A percentile compares a stretch with the other conserved stretches of the same genome.
Evolutionary conservation across 75 land plant genomes (phyloP).

Genomic region (Picea sitchensis): DNA sequence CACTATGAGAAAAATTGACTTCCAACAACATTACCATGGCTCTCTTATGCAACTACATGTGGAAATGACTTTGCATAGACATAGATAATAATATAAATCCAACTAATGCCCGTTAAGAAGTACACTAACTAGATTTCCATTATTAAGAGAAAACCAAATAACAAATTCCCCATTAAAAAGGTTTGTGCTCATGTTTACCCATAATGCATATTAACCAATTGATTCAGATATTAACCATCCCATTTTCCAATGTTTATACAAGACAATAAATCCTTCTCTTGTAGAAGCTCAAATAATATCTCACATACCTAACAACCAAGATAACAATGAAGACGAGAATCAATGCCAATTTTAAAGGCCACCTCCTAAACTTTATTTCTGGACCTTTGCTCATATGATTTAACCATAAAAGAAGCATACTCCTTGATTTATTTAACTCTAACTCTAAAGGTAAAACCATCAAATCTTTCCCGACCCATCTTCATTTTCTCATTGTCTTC

Average conservation of each 20-base stretch:
- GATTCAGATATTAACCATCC: too few species aligned
- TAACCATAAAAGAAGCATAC: neutral
- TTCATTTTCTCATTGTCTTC: neutral
- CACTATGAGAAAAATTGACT: too few species aligned
- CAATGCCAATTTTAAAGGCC: neutral
- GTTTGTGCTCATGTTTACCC: too few species aligned
- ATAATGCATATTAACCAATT: too few species aligned
- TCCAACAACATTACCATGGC: too few species aligned
- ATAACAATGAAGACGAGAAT: neutral
- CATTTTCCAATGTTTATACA: neutral
- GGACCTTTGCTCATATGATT: neutral
- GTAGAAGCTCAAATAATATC: neutral
- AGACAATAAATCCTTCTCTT: neutral
- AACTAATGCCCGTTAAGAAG: too few species aligned
- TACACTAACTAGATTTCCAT: too few species aligned
- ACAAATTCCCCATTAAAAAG: too few species aligned
- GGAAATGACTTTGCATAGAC: too few species aligned
- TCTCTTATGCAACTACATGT: too few species aligned
- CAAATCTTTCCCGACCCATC: neutral
- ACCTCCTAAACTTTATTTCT: neutral
- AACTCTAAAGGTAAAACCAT: neutral
- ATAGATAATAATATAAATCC: too few species aligned
- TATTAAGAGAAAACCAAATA: too few species aligned
- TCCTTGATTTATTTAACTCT: neutral
- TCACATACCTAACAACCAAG: neutral